Evolutionary conservation across 345 rosid species (phyloP).

Genomic region (Raphanus raphanistrum): DNA sequence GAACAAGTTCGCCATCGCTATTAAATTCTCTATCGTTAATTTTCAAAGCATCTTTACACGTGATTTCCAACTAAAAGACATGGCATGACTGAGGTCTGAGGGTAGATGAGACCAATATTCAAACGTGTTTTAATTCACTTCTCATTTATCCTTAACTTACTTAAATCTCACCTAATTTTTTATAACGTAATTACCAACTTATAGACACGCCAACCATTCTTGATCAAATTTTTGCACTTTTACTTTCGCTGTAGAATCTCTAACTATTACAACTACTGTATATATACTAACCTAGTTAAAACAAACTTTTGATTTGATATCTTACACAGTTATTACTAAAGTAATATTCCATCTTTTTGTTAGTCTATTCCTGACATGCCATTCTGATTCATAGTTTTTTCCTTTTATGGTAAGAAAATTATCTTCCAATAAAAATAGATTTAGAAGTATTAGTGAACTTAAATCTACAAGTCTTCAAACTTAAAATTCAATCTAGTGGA

Average conservation of each 20-base stretch:
- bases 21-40: background rate
- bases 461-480: background rate
- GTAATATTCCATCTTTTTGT: background rate
- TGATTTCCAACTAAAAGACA: background rate
- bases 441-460: background rate
- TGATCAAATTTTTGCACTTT: background rate
- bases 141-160: background rate
- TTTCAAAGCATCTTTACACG: constrained; percentile 18
- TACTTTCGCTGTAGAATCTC: background rate
- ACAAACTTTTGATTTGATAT: background rate
- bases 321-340: background rate
- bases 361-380: background rate
- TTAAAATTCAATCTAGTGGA: background rate
- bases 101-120: constrained; percentile 33
- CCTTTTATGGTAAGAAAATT: background rate
- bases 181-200: background rate
- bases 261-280: background rate
- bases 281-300: background rate
- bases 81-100: background rate
- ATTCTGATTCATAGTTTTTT: background rate
- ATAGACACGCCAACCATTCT: background rate
- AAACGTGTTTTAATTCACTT: constrained; percentile 32
- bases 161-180: constrained; percentile 13
- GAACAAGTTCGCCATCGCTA: constrained; percentile 32
- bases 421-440: background rate